These are phyloP conservation scores for Xylaria sp. DNA, from an alignment of 2,329 filamentous ascomycete species.

Conservation along the genomic window DNA sequence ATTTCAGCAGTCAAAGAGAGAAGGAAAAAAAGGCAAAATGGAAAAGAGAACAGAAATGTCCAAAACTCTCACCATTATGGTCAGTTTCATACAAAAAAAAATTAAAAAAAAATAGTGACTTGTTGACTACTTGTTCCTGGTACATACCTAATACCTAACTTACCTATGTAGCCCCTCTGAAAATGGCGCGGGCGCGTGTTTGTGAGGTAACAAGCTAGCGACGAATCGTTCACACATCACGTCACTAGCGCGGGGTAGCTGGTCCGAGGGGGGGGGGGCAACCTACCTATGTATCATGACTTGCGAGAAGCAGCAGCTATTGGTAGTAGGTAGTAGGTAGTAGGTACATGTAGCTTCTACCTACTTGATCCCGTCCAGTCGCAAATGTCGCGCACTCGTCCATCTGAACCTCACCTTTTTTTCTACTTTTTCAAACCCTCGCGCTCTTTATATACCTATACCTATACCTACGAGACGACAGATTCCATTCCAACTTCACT, in stretches of 20 bases:
- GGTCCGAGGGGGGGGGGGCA: conserved; percentile 2
- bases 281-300: conserved; percentile 1
- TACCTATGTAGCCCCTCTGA: too few relatives aligned
- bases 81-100: too few relatives aligned
- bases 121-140: too few relatives aligned
- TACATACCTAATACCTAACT: too few relatives aligned
- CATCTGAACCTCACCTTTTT: conserved; percentile 3
- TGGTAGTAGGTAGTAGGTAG: too few relatives aligned
- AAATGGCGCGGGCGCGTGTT: background rate
- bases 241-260: conserved; percentile 29
- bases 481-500: background rate
- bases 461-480: too few relatives aligned
- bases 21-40: too few relatives aligned
- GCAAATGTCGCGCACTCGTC: conserved; percentile 24
- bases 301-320: too few relatives aligned
- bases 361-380: background rate
- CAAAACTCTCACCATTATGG: too few relatives aligned
- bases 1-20: too few relatives aligned
- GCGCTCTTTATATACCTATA: background rate
- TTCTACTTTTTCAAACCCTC: background rate
- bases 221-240: conserved; percentile 17
- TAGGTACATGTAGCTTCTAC: conserved; percentile 3
- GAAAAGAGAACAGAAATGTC: too few relatives aligned
- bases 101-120: too few relatives aligned
- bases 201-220: background rate